Evolutionary conservation across 352 stramenopile genomes (phyloP), one percentile per base, ranked within the genome.

Genomic region (Phytophthora nicotianae): DNA sequence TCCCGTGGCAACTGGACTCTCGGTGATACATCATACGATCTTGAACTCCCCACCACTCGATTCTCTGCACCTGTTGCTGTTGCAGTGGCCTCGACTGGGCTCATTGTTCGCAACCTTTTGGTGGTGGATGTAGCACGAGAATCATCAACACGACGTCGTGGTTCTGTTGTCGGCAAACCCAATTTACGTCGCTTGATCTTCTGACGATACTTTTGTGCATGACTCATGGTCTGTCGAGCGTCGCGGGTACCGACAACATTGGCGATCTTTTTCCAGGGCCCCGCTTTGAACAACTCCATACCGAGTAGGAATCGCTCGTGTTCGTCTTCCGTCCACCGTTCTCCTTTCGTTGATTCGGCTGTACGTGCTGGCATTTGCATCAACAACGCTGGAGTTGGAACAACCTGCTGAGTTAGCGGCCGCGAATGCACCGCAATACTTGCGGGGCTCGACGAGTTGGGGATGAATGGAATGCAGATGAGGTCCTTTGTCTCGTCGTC

Each of bases 191-290:
- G 76, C 17, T 67, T 65, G 38, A 86, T 82, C 54, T 77, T 75
- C 48, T 86, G 72, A 5, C 77, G 70, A 59, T 83, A 83, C 50
- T 87, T 87, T 29, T 87, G 77, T 5, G 72, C 75, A 35, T 87
- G 75, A n/a, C 72, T 80, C 75, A 86, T 83, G 8, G 72, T 84
- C 53, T 83, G 78, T 6, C 75, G 65, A 6, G 70, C 57, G n/a
- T 79, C 78, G 14, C 74, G 70, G 0, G 77, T 85, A 38, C 78
- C 68, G 0, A 88, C 75, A 29, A 73, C 69, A 24, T 50, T 56
- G 7, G 78, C 71, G 50, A 88, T 82, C 23, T 67, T 55, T 50
- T 77, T 74, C 75, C 78, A 88, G 2, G 75, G 73, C 1, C 75
- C 78, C 0, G 65, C 62, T 5, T 77, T 75, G 58, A 75, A 85